Conservation (phyloP, 2,329 filamentous ascomycete genomes). For the Myotisia sp. region DNA sequence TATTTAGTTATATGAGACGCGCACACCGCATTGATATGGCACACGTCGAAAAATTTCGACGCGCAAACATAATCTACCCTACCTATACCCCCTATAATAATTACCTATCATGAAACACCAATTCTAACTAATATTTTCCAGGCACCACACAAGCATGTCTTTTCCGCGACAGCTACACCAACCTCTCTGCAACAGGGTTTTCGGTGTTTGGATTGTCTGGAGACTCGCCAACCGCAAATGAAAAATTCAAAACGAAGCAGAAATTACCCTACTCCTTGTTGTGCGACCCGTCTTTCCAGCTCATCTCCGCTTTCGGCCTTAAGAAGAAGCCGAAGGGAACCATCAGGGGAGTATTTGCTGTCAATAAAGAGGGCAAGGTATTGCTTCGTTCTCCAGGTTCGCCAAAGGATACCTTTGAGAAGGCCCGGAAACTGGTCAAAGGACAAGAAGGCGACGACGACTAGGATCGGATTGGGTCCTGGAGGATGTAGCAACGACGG, state of each 20-base stretch:
- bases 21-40: too few species aligned
- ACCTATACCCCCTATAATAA: background rate
- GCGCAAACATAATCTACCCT: too few species aligned
- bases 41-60: too few species aligned
- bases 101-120: background rate
- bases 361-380: slow-evolving; percentile 70
- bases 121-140: slow-evolving; percentile 25
- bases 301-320: slow-evolving; percentile 78
- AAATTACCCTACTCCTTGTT: slow-evolving; percentile 76
- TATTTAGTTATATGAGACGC: too few species aligned
- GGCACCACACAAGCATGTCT: slow-evolving; percentile 87
- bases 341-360: slow-evolving; percentile 71
- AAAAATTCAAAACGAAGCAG: slow-evolving; percentile 82
- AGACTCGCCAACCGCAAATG: slow-evolving; percentile 83
- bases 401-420: slow-evolving; percentile 62
- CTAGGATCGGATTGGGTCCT: too few species aligned
- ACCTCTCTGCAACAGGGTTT: slow-evolving; percentile 63
- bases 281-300: slow-evolving; percentile 59
- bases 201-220: slow-evolving; percentile 79
- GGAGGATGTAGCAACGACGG: background rate
- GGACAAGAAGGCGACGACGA: background rate
- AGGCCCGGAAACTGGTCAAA: slow-evolving; percentile 57
- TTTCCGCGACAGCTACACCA: slow-evolving; percentile 72
- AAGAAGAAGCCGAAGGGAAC: slow-evolving; percentile 74
- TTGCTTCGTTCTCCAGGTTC: slow-evolving; percentile 60